Evolutionary conservation across 2,329 filamentous ascomycete species (phyloP).

Genomic region (Trichoderma sp.): DNA sequence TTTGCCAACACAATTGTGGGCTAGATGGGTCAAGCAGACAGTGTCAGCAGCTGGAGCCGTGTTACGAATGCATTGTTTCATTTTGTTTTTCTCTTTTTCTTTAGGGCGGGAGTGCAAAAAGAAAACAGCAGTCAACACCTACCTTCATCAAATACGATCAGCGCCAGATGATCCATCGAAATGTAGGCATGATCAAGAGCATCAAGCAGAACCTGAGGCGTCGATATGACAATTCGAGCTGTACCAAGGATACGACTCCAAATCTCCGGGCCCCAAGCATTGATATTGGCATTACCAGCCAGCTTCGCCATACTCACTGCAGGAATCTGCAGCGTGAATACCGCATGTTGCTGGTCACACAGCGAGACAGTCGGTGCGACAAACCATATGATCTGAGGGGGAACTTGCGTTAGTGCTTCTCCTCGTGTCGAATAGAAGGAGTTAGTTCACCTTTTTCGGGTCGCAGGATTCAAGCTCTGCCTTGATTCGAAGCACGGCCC

Average conservation of each 20-base stretch:
- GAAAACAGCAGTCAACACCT: slow-evolving; percentile 20
- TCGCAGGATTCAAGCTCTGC: slow-evolving; percentile 57
- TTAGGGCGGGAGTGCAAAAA: background rate
- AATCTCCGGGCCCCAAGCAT: slow-evolving; percentile 65
- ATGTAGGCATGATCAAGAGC: slow-evolving; percentile 74
- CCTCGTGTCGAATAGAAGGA: background rate
- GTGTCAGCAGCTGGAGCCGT: slow-evolving; percentile 4
- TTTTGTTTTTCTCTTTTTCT: background rate
- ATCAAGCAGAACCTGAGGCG: slow-evolving; percentile 70
- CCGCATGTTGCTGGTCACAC: slow-evolving; percentile 61
- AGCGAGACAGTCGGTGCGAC: slow-evolving; percentile 66
- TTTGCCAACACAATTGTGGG: slow-evolving; percentile 68
- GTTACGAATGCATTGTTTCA: too few relatives aligned
- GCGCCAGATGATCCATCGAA: slow-evolving; percentile 55
- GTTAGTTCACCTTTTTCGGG: slow-evolving; percentile 50
- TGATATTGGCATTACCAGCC: slow-evolving; percentile 64
- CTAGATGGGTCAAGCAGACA: slow-evolving; percentile 39
- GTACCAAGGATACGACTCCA: slow-evolving; percentile 67
- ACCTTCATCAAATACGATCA: slow-evolving; percentile 86
- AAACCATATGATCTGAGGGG: slow-evolving; percentile 64
- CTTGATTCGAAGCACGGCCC: slow-evolving; percentile 65
- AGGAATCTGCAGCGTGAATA: slow-evolving; percentile 59
- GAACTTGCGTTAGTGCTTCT: background rate
- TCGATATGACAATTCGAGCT: slow-evolving; percentile 71
- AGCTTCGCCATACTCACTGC: slow-evolving; percentile 59